Conservation (phyloP, 2,329 filamentous ascomycete genomes). For the Trichophaea hybrida region DNA sequence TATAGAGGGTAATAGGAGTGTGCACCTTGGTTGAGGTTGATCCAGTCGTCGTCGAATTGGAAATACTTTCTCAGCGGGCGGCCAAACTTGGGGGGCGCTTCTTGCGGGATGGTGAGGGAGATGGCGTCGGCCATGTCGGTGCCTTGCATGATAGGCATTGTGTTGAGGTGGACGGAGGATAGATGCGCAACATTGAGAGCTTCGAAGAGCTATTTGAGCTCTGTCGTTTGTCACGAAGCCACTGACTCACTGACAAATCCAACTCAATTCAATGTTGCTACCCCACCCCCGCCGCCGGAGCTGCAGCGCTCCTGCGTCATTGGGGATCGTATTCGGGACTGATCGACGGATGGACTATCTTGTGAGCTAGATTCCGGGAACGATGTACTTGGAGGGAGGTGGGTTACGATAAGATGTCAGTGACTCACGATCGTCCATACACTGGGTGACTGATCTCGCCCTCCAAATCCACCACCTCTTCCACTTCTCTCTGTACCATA, state of each 20-base stretch:
- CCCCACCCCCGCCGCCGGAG: not conserved
- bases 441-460: no score
- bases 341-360: not conserved
- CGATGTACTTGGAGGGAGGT: no score
- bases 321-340: not conserved
- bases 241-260: not conserved
- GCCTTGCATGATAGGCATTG: not conserved
- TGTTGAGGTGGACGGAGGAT: not conserved
- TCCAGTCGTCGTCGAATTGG: constrained; percentile 28
- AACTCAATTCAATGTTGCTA: not conserved
- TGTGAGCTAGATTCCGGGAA: no score
- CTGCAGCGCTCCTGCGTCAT: not conserved
- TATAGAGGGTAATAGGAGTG: constrained; percentile 5
- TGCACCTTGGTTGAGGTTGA: constrained; percentile 31
- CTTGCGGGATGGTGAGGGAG: not conserved
- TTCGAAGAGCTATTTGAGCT: not conserved
- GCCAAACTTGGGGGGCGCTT: constrained; percentile 5
- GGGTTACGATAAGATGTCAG: no score
- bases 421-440: no score
- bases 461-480: no score
- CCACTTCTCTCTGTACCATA: no score
- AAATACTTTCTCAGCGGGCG: constrained; percentile 30
- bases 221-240: not conserved
- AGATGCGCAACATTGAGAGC: not conserved
- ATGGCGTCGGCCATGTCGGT: not conserved